Conservation (phyloP, 2,329 filamentous ascomycete species). For the Trichoderma aggressivum region DNA sequence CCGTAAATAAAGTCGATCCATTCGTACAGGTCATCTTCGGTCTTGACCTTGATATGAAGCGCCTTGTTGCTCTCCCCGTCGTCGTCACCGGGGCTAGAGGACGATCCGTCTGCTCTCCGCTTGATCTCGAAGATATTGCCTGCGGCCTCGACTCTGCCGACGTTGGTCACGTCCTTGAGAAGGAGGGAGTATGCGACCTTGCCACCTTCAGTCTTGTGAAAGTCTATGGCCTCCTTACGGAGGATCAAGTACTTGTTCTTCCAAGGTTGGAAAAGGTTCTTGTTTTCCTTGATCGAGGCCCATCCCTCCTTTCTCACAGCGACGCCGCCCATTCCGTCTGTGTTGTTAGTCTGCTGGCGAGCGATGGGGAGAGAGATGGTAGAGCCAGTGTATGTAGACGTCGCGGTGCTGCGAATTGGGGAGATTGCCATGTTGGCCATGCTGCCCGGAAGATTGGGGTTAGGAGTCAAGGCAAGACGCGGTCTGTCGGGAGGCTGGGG, state of each 20-base stretch:
- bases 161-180: slow-evolving; percentile 82
- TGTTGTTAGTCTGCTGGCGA: slow-evolving; percentile 58
- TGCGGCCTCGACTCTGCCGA: slow-evolving; percentile 85
- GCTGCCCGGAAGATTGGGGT: slow-evolving; percentile 69
- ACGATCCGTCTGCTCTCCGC: slow-evolving; percentile 64
- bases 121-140: slow-evolving; percentile 94
- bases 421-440: slow-evolving; percentile 77
- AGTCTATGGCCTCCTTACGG: slow-evolving; percentile 88
- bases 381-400: slow-evolving; percentile 66
- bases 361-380: slow-evolving; percentile 70
- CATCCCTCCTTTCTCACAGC: slow-evolving; percentile 77
- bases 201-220: slow-evolving; percentile 85
- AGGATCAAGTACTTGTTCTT: slow-evolving; percentile 90
- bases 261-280: slow-evolving; percentile 79
- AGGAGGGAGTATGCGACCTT: slow-evolving; percentile 84
- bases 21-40: slow-evolving; percentile 94
- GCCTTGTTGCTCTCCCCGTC: slow-evolving; percentile 82
- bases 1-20: slow-evolving; percentile 99
- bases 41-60: slow-evolving; percentile 89
- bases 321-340: slow-evolving; percentile 63
- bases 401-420: slow-evolving; percentile 62
- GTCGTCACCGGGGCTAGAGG: slow-evolving; percentile 69
- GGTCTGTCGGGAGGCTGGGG: slow-evolving; percentile 86
- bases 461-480: slow-evolving; percentile 75
- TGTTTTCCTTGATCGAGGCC: slow-evolving; percentile 87